Percentiles rank a stretch among this genome's conserved stretches.
These are phyloP conservation scores for Microcos paniculata DNA, from an alignment of 345 rosid species.

Conservation along the genomic window DNA sequence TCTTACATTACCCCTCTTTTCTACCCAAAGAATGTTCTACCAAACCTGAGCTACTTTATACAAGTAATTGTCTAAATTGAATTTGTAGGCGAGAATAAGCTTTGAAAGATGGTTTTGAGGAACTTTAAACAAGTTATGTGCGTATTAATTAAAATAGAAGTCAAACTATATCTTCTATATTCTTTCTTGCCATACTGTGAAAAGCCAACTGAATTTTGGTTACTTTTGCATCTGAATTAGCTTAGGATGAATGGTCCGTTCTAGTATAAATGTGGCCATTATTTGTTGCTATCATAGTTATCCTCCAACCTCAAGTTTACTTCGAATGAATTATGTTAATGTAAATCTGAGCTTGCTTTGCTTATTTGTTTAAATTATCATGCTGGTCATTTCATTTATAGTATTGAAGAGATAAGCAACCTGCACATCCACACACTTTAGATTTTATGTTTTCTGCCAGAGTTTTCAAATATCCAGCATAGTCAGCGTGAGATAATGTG, in stretches of 20 bases:
- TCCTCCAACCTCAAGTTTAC: background rate
- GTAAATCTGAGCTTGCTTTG: background rate
- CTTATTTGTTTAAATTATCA: background rate
- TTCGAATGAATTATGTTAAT: background rate
- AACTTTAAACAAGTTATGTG: background rate
- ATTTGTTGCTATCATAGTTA: background rate
- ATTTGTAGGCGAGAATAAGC: background rate
- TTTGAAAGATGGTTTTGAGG: background rate
- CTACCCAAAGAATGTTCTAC: background rate
- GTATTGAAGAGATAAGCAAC: background rate
- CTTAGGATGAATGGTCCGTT: background rate
- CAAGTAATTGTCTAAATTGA: background rate
- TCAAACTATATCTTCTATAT: background rate
- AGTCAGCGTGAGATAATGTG: background rate
- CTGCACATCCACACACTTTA: background rate
- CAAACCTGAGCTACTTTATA: background rate
- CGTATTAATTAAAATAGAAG: background rate
- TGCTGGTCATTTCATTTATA: background rate
- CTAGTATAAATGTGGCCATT: background rate
- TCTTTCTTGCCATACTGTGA: background rate
- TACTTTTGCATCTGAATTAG: constrained; percentile 1
- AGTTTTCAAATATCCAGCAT: background rate
- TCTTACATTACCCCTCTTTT: background rate
- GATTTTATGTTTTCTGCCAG: constrained; percentile 2
- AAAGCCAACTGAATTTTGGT: background rate